A percentile compares a stretch with the other conserved stretches of the same genome.
phyloP scores from a whole-genome alignment of 805 yeast species.

The Torulaspora microellipsoides region DNA sequence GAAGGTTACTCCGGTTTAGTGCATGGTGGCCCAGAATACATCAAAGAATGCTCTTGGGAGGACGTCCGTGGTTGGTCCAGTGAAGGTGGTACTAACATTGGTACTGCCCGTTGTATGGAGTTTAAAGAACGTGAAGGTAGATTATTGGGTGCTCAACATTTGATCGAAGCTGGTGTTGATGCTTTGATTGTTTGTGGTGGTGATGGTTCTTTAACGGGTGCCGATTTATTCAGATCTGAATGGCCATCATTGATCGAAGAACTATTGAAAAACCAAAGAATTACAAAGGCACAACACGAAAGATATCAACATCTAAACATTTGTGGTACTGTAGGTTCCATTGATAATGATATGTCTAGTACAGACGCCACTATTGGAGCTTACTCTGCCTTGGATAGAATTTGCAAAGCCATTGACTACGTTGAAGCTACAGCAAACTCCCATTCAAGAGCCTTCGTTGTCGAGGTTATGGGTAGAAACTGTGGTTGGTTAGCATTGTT shows the following conservation, averaged over 20 bases:
- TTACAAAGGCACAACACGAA: slow-evolving; percentile 43
- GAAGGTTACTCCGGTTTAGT: slow-evolving; percentile 74
- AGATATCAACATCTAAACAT: slow-evolving; percentile 54
- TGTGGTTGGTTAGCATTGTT: slow-evolving; percentile 84
- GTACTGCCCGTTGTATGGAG: slow-evolving; percentile 66
- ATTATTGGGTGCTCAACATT: slow-evolving; percentile 52
- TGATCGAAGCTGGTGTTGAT: slow-evolving; percentile 64
- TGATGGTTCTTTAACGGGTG: slow-evolving; percentile 75
- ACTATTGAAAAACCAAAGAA: slow-evolving; percentile 40
- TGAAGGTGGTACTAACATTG: slow-evolving; percentile 68
- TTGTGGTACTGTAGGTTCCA: slow-evolving; percentile 72
- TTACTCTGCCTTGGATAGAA: slow-evolving; percentile 63
- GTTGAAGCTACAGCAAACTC: slow-evolving; percentile 82
- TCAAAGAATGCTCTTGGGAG: slow-evolving; percentile 61
- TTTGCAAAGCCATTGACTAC: slow-evolving; percentile 65
- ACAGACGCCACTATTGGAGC: slow-evolving; percentile 78
- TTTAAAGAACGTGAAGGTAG: slow-evolving; percentile 63
- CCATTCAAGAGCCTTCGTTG: slow-evolving; percentile 77
- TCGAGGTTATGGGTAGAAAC: slow-evolving; percentile 87
- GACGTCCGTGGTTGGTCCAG: slow-evolving; percentile 65
- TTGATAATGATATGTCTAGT: slow-evolving; percentile 71
- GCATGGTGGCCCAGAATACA: slow-evolving; percentile 49
- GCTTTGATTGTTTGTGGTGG: slow-evolving; percentile 76
- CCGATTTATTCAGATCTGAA: slow-evolving; percentile 65
- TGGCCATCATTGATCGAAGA: slow-evolving; percentile 67